phyloP scores from a whole-genome alignment of 1,284 basidiomycete species.

The Bondarzewia mesenterica region DNA sequence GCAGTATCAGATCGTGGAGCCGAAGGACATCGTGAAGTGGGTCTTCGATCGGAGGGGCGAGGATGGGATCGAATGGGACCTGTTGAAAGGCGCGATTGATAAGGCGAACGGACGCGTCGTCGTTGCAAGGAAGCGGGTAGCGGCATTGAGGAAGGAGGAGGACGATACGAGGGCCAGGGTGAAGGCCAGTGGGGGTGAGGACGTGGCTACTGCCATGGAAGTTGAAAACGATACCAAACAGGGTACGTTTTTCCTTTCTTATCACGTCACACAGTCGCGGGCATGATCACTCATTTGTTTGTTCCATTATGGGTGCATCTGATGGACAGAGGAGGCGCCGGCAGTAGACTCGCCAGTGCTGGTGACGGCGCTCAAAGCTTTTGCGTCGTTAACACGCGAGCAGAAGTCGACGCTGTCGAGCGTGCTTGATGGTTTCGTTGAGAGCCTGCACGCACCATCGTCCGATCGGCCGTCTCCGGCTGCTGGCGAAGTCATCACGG shows the following conservation, averaged over 20 bases:
- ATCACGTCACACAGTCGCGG: neutral
- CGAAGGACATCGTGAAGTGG: constrained; percentile 85
- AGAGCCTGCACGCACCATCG: constrained; percentile 39
- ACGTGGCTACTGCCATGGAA: constrained; percentile 54
- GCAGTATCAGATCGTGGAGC: constrained; percentile 97
- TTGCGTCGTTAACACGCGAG: constrained; percentile 61
- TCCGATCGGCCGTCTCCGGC: constrained; percentile 23
- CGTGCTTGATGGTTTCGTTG: constrained; percentile 66
- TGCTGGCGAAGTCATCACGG: constrained; percentile 42
- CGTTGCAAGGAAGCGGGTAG: constrained; percentile 66
- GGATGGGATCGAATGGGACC: constrained; percentile 69
- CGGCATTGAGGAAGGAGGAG: constrained; percentile 74
- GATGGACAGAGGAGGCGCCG: constrained; percentile 37
- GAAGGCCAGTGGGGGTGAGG: constrained; percentile 42
- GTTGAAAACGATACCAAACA: constrained; percentile 61
- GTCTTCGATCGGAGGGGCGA: constrained; percentile 49
- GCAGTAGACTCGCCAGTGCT: constrained; percentile 57
- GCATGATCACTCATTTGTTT: constrained; percentile 6
- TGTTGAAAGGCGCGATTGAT: constrained; percentile 74
- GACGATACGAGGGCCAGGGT: constrained; percentile 74
- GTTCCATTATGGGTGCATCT: neutral
- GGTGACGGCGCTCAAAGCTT: constrained; percentile 62
- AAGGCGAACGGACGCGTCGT: constrained; percentile 85
- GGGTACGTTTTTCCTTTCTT: constrained; percentile 23
- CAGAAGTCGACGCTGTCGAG: constrained; percentile 63